Percentiles rank a stretch among this genome's conserved stretches.
phyloP scores from a whole-genome alignment of 1,284 basidiomycete genomes.

The Ceratobasidium sp. region DNA sequence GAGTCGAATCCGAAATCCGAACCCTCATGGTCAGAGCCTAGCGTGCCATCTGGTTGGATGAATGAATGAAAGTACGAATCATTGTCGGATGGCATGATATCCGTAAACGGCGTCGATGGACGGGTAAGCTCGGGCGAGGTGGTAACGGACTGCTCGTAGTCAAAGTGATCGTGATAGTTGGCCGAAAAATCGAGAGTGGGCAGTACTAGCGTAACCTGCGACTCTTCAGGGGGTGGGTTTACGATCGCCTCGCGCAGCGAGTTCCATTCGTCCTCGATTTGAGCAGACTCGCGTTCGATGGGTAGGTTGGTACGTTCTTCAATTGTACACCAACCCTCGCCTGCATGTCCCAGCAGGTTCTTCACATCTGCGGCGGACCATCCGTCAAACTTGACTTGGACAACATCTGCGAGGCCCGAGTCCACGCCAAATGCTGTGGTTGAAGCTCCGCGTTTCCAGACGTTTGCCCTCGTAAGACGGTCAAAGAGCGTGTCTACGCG shows the following conservation, averaged over 20 bases:
- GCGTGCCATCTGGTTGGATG: constrained; percentile 16
- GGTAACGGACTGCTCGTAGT: neutral
- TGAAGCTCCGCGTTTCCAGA: constrained; percentile 29
- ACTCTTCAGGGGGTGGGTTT: neutral
- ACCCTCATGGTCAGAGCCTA: constrained; percentile 13
- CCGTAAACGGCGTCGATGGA: constrained; percentile 29
- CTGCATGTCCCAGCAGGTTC: constrained; percentile 18
- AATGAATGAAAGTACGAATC: constrained; percentile 30
- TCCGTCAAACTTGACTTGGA: constrained; percentile 27
- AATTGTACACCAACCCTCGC: constrained; percentile 30
- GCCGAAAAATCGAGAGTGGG: constrained; percentile 32
- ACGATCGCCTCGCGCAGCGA: constrained; percentile 16
- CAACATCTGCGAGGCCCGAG: constrained; percentile 13
- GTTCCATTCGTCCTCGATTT: constrained; percentile 31
- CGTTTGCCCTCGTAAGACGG: constrained; percentile 12
- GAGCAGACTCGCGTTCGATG: constrained; percentile 20
- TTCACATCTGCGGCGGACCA: constrained; percentile 33
- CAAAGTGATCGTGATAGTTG: constrained; percentile 15
- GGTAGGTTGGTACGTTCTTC: constrained; percentile 32
- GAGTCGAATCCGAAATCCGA: constrained; percentile 27
- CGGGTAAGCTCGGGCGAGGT: constrained; percentile 10
- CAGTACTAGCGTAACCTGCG: constrained; percentile 25
- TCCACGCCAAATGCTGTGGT: neutral
- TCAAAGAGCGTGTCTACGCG: constrained; percentile 29
- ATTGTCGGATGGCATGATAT: constrained; percentile 7